Evolutionary conservation across 2,329 filamentous ascomycete species (phyloP).

Genomic region (Phoma sp.): DNA sequence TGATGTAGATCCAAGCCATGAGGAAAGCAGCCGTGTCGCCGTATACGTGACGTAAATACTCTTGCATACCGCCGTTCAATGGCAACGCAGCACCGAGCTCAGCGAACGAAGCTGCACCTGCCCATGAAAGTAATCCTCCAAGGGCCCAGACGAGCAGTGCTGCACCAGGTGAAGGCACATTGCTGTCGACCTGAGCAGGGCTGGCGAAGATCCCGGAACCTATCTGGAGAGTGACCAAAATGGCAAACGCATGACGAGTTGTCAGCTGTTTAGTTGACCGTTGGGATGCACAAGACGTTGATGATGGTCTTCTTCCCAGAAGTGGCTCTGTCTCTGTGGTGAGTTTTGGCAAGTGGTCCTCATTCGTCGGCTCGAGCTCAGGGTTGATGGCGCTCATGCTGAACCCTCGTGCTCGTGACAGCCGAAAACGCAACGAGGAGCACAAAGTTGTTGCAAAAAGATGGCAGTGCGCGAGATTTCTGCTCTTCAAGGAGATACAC

Average conservation of each 20-base stretch:
- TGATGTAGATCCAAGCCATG: constrained; percentile 71
- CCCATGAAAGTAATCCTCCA: constrained; percentile 69
- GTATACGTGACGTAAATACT: constrained; percentile 67
- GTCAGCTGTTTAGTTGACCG: constrained; percentile 39
- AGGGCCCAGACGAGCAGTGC: constrained; percentile 68
- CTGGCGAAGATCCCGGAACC: constrained; percentile 72
- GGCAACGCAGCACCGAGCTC: constrained; percentile 70
- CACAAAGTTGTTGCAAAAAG: not conserved
- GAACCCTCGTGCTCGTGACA: not conserved
- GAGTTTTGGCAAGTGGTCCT: constrained; percentile 22
- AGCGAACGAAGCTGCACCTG: constrained; percentile 67
- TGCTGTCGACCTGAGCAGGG: constrained; percentile 68
- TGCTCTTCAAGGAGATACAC: not conserved
- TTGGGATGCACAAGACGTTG: constrained; percentile 20
- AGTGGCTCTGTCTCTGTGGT: constrained; percentile 38
- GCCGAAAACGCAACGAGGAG: not conserved
- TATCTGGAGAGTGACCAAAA: constrained; percentile 69
- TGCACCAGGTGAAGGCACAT: constrained; percentile 67
- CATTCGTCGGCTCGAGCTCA: constrained; percentile 15
- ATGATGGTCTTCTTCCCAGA: constrained; percentile 27
- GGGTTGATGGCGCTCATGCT: constrained; percentile 11
- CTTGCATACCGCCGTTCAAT: constrained; percentile 69
- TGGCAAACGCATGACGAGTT: constrained; percentile 59
- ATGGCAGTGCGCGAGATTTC: not conserved
- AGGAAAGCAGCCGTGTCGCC: constrained; percentile 69